phyloP scores from a whole-genome alignment of 352 stramenopile species.

The Phytophthora gonapodyides region DNA sequence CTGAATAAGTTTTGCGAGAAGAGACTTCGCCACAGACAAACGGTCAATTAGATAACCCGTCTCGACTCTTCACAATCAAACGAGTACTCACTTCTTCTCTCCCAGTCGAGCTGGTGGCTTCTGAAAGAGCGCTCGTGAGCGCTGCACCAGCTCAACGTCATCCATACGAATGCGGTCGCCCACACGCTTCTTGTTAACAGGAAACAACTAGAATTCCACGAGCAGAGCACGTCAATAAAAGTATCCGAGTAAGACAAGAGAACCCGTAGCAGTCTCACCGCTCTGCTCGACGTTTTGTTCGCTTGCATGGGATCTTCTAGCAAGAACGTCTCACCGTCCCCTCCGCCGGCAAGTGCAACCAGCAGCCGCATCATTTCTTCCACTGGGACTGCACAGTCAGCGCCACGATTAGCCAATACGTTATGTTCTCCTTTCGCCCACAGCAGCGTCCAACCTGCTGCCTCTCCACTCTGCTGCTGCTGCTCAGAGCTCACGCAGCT shows the following conservation, averaged over 20 bases:
- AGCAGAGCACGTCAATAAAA: background rate
- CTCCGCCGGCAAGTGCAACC: constrained; percentile 55
- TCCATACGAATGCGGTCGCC: constrained; percentile 65
- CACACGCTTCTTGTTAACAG: constrained; percentile 36
- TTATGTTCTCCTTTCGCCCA: background rate
- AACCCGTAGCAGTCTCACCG: constrained; percentile 1
- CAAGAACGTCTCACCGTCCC: constrained; percentile 62
- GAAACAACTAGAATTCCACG: constrained; percentile 6
- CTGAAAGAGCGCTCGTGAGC: constrained; percentile 38
- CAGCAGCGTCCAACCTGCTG: constrained; percentile 1
- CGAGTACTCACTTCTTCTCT: constrained; percentile 38
- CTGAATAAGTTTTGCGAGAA: constrained; percentile 34
- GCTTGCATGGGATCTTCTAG: constrained; percentile 52
- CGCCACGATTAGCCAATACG: background rate
- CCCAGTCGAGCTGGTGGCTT: constrained; percentile 43
- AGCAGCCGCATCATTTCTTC: constrained; percentile 56
- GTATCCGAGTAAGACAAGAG: background rate
- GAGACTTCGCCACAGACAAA: constrained; percentile 20
- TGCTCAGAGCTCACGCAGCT: constrained; percentile 31
- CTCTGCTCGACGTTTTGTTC: constrained; percentile 15
- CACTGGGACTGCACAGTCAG: constrained; percentile 22
- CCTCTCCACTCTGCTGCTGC: constrained; percentile 15
- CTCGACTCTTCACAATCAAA: background rate
- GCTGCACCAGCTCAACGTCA: constrained; percentile 47
- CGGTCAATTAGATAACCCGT: constrained; percentile 5